These are phyloP conservation scores for Adansonia grandidieri DNA, from an alignment of 441 rosid genomes.

Conservation along the genomic window DNA sequence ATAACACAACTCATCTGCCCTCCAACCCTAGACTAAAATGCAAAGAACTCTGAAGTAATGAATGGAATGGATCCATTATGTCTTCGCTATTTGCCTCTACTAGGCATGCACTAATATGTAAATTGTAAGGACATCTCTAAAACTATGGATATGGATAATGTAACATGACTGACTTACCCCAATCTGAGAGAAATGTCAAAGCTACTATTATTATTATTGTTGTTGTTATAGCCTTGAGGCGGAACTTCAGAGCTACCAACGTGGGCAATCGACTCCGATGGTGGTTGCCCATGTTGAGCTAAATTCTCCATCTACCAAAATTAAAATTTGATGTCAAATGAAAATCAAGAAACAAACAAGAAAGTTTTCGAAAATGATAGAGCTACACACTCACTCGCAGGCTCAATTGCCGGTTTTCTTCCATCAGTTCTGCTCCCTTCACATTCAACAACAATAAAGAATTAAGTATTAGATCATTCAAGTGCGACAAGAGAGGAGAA, in stretches of 20 bases:
- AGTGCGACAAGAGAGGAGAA: background rate
- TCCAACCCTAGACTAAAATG: no score
- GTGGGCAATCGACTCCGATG: slow-evolving; percentile 27
- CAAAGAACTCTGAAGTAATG: no score
- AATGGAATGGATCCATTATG: no score
- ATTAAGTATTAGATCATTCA: background rate
- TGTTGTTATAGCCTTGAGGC: slow-evolving; percentile 4
- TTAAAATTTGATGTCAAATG: background rate
- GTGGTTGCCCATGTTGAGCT: slow-evolving; percentile 25
- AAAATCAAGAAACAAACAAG: slow-evolving; percentile 2
- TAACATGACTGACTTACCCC: slow-evolving; percentile 38
- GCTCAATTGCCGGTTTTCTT: slow-evolving; percentile 38
- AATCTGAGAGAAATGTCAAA: slow-evolving; percentile 38
- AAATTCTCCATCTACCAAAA: slow-evolving; percentile 28
- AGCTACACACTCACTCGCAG: slow-evolving; percentile 25
- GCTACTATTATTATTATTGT: background rate
- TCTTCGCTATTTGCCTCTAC: no score
- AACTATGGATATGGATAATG: background rate
- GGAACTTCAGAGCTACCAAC: slow-evolving; percentile 26
- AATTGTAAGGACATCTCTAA: no score
- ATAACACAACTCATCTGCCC: no score
- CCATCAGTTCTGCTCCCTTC: slow-evolving; percentile 36
- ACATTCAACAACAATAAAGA: slow-evolving; percentile 5
- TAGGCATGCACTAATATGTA: no score
- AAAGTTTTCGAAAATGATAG: background rate